Evolutionary conservation across 495 filamentous ascomycete genomes (phyloP), one percentile per base, ranked within the genome.

Genomic region (Apodospora peruviana): DNA sequence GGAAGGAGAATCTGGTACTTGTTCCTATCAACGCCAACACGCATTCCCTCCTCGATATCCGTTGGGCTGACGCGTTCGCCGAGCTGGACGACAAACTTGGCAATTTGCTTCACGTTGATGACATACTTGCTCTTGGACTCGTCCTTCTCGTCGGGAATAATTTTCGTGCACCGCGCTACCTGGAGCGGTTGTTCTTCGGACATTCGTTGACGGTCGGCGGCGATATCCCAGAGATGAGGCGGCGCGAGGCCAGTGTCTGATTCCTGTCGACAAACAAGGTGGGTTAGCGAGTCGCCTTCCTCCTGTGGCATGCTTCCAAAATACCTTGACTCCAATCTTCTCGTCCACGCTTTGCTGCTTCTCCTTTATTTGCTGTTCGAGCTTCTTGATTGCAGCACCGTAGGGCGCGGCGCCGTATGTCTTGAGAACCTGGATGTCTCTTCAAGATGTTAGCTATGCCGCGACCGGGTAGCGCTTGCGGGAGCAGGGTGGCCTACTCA

Each of bases 101-200:
- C 93, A 53, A 98, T 97, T 67, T 98, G 93, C 73, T 98, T 98
- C 56, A 98, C 93, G 70, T 97, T 98, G 80, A 98, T 98, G 62
- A 98, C 91, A 76, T 98, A 98, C 84, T 97, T 97, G 81, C 86
- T 93, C 81, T 98, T 98, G 57, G 95, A 89, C 24, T 85, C 73
- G 72, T 98, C 91, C 73, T 95, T 93, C 65, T 95, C 93, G 69
- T 95, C 90, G 48, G 87, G 83, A 52, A 98, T 98, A 67, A 98
- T 98, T 79, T 98, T 98, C 43, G 93, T 98, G 77, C 93, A 98
- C 55, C 93, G 81, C 55, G 93, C 94, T 32, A 98, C 93, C 72
- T 98, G 93, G 55, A 98, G 76, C 19, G 93, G 94, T 64, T 98
- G 93, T 73, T 98, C 93, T 68, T 98, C 93, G 34, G 82, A 82